Conservation (phyloP, 495 filamentous ascomycete species). For the Aspergillus heteromorphus region DNA sequence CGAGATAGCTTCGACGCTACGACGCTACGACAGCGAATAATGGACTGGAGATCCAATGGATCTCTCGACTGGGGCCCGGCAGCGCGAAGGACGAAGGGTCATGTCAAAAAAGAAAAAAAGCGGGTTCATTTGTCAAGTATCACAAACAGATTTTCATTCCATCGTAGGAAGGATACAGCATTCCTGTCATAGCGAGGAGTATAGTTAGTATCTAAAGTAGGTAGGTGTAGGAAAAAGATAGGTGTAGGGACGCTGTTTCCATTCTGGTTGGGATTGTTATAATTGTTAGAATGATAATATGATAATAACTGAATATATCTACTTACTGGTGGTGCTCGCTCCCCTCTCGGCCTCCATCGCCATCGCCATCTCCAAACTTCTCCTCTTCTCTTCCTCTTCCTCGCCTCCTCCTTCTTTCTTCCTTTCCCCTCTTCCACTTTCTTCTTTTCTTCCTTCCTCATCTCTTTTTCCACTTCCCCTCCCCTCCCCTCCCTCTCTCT, state of each 20-base stretch:
- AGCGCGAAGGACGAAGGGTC: background rate
- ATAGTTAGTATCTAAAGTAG: too few relatives aligned
- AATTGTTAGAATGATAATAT: too few relatives aligned
- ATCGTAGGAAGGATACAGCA: background rate
- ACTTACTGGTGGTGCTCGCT: background rate
- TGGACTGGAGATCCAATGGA: background rate
- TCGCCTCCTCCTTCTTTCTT: background rate
- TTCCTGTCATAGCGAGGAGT: background rate
- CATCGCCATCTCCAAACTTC: background rate
- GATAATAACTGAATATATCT: too few relatives aligned
- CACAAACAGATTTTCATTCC: slow-evolving; percentile 1
- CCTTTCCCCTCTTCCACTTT: background rate
- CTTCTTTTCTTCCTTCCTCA: background rate
- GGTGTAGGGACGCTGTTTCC: too few relatives aligned
- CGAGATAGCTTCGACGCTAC: background rate
- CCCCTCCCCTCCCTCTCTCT: background rate
- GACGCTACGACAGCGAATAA: background rate
- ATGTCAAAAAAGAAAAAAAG: background rate
- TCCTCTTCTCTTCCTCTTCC: slow-evolving; percentile 3
- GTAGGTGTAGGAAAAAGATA: too few relatives aligned
- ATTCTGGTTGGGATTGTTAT: background rate
- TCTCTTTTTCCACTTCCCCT: background rate
- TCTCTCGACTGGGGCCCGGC: background rate
- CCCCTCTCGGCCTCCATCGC: background rate
- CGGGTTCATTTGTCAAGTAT: background rate